Evolutionary conservation across 2,329 filamentous ascomycete genomes (phyloP), one percentile per base, ranked within the genome.

Genomic region (Cercospora beticola): DNA sequence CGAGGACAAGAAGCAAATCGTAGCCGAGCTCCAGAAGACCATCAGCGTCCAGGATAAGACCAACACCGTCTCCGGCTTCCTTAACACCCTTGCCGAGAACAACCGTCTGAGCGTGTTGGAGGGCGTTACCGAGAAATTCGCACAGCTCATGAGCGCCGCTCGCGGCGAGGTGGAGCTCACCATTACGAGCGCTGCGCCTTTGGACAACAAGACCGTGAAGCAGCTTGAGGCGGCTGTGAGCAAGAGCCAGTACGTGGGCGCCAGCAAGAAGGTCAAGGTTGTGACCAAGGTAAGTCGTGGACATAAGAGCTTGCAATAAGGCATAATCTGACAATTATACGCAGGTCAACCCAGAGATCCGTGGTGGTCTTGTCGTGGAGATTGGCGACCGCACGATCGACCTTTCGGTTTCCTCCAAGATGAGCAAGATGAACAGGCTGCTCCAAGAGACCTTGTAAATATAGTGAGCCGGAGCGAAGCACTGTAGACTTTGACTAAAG

Each of bases 341-440:
- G 31, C 73, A 93, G 92, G 92, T 98, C 82, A 95, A 97, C 88
- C 88, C 94, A 71, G 94, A 98, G 68, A 94, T 99, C 79, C 84
- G 96, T 74, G 95, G 95, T 75, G 95, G 95, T 71, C 89, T 99
- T 75, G 84, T 99, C 74, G 94, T 99, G 79, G 94, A 98, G 86
- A 91, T 98, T 76, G 94, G 94, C 79, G 94, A 98, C 87, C 92
- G 94, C 80, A 98, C 94, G 82, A 97, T 99, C 80, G 95, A 99
- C 84, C 91, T 97, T 76, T 95, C 91, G 83, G 94, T 99, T 79
- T 94, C 94, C 61, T 87, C 92, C 81, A 96, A 94, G 88, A 91
- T 99, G 83, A 88, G 92, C 82, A 97, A 93, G 89, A 92, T 99
- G 89, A 99, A 99, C 92, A 99, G 98, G 91, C 90, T 97, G 82